A percentile compares a stretch with the other conserved stretches of the same genome.
Evolutionary conservation across 2,329 filamentous ascomycete genomes (phyloP).

Genomic region (Colletotrichum salicis): DNA sequence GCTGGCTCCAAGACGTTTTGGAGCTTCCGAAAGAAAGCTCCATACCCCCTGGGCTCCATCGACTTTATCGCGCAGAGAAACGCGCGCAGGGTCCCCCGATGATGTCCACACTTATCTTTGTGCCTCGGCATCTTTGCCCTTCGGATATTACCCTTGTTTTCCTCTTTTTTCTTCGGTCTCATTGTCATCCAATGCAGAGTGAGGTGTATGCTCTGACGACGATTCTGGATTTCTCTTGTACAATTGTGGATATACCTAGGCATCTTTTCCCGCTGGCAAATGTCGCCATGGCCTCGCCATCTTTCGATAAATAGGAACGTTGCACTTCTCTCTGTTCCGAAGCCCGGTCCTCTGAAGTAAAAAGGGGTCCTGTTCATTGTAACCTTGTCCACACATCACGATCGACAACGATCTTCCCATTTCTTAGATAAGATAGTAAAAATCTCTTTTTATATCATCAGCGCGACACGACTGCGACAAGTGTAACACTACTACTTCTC

Average conservation of each 20-base stretch:
- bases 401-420: neutral
- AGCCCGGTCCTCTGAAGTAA: neutral
- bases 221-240: slow-evolving; percentile 1
- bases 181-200: neutral
- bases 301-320: slow-evolving; percentile 22
- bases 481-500: neutral
- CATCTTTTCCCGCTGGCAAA: neutral
- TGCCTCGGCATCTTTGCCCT: slow-evolving; percentile 28
- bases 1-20: neutral
- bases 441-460: slow-evolving; percentile 2
- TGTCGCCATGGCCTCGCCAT: neutral
- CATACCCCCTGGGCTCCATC: too few relatives aligned
- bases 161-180: neutral
- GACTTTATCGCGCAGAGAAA: neutral
- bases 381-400: slow-evolving; percentile 3
- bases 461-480: neutral
- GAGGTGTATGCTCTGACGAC: neutral
- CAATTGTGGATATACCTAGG: slow-evolving; percentile 26
- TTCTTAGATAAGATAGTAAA: slow-evolving; percentile 3
- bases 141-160: slow-evolving; percentile 27
- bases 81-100: neutral
- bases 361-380: neutral
- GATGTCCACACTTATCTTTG: slow-evolving; percentile 11
- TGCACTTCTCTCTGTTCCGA: slow-evolving; percentile 12
- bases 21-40: too few relatives aligned